phyloP scores from a whole-genome alignment of 148 eudicot species.

The Cornus controversa region DNA sequence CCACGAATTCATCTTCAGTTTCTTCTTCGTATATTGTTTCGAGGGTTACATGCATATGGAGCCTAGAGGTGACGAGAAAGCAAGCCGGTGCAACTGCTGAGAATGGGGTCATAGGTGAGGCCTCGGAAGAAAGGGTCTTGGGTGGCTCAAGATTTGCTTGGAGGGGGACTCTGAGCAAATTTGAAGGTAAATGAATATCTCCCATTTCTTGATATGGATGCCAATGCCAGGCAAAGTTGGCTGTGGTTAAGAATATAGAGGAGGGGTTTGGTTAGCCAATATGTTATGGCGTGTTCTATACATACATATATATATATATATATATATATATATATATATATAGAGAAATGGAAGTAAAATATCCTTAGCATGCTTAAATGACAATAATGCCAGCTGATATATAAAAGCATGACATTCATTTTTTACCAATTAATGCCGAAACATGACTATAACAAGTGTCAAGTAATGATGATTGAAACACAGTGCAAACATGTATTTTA shows the following conservation, averaged over 20 bases:
- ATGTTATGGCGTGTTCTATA: neutral
- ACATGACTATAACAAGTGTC: too few species aligned
- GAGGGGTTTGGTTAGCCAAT: neutral
- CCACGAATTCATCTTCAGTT: neutral
- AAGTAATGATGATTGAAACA: too few species aligned
- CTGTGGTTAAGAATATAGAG: neutral
- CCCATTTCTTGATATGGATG: neutral
- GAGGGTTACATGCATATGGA: constrained; percentile 9
- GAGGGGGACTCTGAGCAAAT: neutral
- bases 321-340: too few species aligned
- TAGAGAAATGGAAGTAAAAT: neutral
- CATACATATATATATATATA: too few species aligned
- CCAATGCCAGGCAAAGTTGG: neutral
- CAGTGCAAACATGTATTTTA: too few species aligned
- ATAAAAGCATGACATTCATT: too few species aligned
- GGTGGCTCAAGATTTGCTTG: too few species aligned
- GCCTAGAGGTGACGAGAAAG: neutral
- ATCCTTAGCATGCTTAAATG: too few species aligned
- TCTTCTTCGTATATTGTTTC: constrained; percentile 16
- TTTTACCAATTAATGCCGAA: too few species aligned
- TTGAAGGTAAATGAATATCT: neutral
- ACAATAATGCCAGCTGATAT: too few species aligned
- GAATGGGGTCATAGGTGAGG: constrained; percentile 8
- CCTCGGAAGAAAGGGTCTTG: neutral
- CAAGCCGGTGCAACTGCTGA: constrained; percentile 7